phyloP scores from a whole-genome alignment of 139 green algal species.

The Coelastrella sp. region DNA sequence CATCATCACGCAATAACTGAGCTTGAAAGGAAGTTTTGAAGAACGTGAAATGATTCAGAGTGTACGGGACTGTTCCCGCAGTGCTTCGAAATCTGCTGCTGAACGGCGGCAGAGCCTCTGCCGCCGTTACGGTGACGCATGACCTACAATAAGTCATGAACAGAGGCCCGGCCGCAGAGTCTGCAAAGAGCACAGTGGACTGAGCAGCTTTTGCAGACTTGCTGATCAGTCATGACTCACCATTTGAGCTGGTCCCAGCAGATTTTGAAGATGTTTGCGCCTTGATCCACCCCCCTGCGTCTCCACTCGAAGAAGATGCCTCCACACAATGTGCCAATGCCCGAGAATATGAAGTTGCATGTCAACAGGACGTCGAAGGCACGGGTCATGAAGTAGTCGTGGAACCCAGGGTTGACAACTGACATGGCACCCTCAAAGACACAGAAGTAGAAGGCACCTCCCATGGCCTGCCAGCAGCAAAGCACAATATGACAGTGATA shows the following conservation, averaged over 20 bases:
- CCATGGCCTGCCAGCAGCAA: slow-evolving; percentile 27
- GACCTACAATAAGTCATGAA: not conserved
- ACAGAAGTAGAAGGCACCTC: slow-evolving; percentile 10
- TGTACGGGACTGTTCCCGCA: too few relatives aligned
- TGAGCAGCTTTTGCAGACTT: not conserved
- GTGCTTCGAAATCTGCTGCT: too few relatives aligned
- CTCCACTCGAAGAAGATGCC: slow-evolving; percentile 37
- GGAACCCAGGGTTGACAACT: slow-evolving; percentile 11
- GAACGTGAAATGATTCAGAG: too few relatives aligned
- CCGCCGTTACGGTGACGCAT: not conserved
- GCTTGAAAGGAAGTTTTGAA: too few relatives aligned
- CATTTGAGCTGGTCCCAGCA: slow-evolving; percentile 36
- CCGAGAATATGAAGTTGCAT: not conserved
- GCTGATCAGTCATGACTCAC: not conserved
- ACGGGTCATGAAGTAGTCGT: slow-evolving; percentile 30
- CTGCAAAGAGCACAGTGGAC: not conserved
- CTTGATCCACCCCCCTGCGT: not conserved
- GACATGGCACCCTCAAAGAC: slow-evolving; percentile 33
- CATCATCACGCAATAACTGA: too few relatives aligned
- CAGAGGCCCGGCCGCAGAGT: not conserved
- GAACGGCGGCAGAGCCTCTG: not conserved
- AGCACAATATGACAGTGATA: not conserved
- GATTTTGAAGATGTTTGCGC: slow-evolving; percentile 25
- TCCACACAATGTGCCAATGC: slow-evolving; percentile 1
- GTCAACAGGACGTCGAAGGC: slow-evolving; percentile 17